These are phyloP conservation scores for Leucaena leucocephala DNA, from an alignment of 306 rosid species.

Conservation along the genomic window DNA sequence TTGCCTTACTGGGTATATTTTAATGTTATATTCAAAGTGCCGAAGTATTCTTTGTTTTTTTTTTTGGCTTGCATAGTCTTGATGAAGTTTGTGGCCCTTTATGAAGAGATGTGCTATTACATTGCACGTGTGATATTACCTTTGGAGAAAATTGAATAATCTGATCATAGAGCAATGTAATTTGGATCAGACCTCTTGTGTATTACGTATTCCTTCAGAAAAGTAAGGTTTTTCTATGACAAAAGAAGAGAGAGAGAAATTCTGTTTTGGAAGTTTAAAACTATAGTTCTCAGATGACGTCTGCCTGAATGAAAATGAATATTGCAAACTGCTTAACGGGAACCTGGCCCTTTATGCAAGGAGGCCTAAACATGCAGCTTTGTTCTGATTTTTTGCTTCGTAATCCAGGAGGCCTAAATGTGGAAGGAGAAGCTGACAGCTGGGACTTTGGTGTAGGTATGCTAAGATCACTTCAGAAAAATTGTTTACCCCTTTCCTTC, in stretches of 20 bases:
- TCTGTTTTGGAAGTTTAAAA: not conserved
- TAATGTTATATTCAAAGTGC: not conserved
- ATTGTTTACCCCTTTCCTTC: not conserved
- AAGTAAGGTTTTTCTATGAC: not conserved
- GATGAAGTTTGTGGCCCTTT: not conserved
- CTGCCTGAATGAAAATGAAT: not conserved
- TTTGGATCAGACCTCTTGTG: not conserved
- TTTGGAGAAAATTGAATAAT: not conserved
- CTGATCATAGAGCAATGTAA: not conserved
- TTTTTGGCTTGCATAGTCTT: not conserved
- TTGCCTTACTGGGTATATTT: not conserved
- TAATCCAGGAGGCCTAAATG: slow-evolving; percentile 81
- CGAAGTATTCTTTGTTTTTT: no score
- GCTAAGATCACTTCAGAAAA: slow-evolving; percentile 17
- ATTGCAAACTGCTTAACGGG: not conserved
- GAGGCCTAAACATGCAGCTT: not conserved
- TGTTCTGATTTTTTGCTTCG: slow-evolving; percentile 6
- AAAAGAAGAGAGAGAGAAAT: not conserved
- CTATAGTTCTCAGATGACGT: not conserved
- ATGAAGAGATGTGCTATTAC: no score
- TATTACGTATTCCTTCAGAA: not conserved
- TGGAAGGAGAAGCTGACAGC: slow-evolving; percentile 96
- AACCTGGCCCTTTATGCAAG: not conserved
- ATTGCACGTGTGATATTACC: not conserved
- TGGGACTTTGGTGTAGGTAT: slow-evolving; percentile 98